Evolutionary conservation across 164 flowering plant genomes (phyloP), one percentile per base, ranked within the genome.

Genomic region (Magnolia changhungtana): DNA sequence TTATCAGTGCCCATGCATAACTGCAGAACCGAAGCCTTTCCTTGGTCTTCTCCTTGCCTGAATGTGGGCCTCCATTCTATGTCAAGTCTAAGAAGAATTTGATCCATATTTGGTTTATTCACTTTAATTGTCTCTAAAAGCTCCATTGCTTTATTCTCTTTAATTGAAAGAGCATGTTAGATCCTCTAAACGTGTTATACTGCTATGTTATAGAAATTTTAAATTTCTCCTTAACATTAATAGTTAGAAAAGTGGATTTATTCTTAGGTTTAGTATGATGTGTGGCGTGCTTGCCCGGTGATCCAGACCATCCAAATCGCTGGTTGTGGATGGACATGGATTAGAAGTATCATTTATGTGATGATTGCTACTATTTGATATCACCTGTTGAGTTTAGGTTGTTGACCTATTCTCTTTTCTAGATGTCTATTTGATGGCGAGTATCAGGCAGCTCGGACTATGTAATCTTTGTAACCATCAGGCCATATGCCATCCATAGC

Each of bases 1-100:
- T 72, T 74, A 77, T 59, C 76, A 49, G 69, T 67, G 71, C 85
- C 90, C 3, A 79, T 81, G 80, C 98, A 95, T 80, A 93, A 83
- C 84, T 95, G 99, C 90, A 95, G 78, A 63, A 95, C 96, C 31
- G 99, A 97, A 58, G 85, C 92, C 85, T 87, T 95, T 67, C 90
- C 83, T 11, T 79, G 90, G 65, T 83, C 69, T 66, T 72, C 81
- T 74, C 97, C 96, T 91, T 78, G 82, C 24, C 23, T 79, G 70
- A 94, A 92, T 18, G 86, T 79, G 69, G 98, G 91, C 77, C n/a
- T n/a, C n/a, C n/a, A n/a, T n/a, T n/a, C n/a, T n/a, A n/a, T n/a
- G n/a, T n/a, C n/a, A n/a, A n/a, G n/a, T n/a, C n/a, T n/a, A n/a
- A n/a, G n/a, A n/a, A n/a, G n/a, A n/a, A n/a, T n/a, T n/a, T n/a